Evolutionary conservation across 148 eudicot species (phyloP).

Genomic region (Camellia lanceoleosa): DNA sequence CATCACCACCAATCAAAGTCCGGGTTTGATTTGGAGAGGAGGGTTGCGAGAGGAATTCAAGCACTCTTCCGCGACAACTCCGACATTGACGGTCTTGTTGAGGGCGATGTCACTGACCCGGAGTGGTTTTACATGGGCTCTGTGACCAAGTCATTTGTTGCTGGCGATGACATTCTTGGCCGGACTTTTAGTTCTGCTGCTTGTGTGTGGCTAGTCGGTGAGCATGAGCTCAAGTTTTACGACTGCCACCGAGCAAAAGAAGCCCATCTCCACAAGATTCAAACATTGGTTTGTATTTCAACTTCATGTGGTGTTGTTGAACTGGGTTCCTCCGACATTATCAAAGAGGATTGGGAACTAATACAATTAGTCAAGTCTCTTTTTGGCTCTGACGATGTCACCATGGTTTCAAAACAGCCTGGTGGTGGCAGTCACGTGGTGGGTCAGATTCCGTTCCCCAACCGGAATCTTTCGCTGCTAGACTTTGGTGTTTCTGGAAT

Average conservation of each 20-base stretch:
- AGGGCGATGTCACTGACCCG: slow-evolving; percentile 2
- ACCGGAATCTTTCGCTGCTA: not conserved
- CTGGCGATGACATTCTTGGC: slow-evolving; percentile 22
- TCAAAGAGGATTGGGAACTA: slow-evolving; percentile 24
- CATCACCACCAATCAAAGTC: slow-evolving; percentile 11
- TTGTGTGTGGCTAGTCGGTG: slow-evolving; percentile 25
- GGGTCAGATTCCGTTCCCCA: not conserved
- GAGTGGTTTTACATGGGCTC: slow-evolving; percentile 31
- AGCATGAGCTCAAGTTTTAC: slow-evolving; percentile 10
- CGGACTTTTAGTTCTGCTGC: slow-evolving; percentile 1
- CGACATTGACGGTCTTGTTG: not conserved
- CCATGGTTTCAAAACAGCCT: not conserved
- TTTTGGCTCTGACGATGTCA: not conserved
- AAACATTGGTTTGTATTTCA: slow-evolving; percentile 32
- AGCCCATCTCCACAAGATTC: slow-evolving; percentile 27
- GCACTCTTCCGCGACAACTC: not conserved
- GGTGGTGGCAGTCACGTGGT: too few relatives aligned
- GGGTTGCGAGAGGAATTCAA: not conserved
- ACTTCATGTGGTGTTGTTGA: slow-evolving; percentile 32
- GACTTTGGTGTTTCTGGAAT: not conserved
- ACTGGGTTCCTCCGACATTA: slow-evolving; percentile 25
- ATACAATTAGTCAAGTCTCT: slow-evolving; percentile 19
- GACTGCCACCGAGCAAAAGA: slow-evolving; percentile 27
- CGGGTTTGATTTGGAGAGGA: slow-evolving; percentile 35
- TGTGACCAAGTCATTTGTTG: not conserved